Base-by-base conservation (phyloP, 129 eudicot genomes). In the Arctium lappa region DNA sequence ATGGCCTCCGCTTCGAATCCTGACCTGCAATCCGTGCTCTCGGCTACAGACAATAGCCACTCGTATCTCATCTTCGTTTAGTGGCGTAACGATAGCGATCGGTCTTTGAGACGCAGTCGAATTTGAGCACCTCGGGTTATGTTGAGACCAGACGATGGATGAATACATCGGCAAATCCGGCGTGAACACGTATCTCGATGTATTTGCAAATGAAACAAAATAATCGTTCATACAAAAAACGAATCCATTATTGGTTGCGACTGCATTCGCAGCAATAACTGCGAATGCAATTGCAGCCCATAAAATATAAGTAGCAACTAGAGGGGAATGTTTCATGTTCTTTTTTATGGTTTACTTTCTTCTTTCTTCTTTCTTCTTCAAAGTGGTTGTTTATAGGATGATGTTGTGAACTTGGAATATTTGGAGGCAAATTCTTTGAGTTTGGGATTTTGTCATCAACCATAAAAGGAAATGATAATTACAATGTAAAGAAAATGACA, bases 1-100 rank as follows among this genome's bases (percentile, higher is more conserved):
- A 5, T 91, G 92, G 53, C 97, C 97, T 0, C 92, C 94, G 4
- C 92, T 86, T 46, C 97, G 84, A 77, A 87, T 81, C 48, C 94
- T 86, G 30, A 90, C 78, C 36, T 86, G 87, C 34, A 83, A 72
- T n/a, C 72, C 79, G 2, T 71, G 85, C 6, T 80, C 73, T 80
- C 37, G 82, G 11, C 89, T 74, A 74, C 97, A 92, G 0, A 34
- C 33, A 15, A 90, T 39, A 73, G 76, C 69, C 2, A 84, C 73
- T 8, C 34, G 83, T 34, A 92, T 84, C 13, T 92, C 88, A 4
- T 77, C 31, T 68, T 83, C 76, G 30, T 68, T 79, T 8, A 39
- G 4, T 5, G 97, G 97, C 18, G 87, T 87, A 53, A 89, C 73
- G 2, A 89, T 86, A 69, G 76, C 87, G 0, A 71, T 2, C 1